Evolutionary conservation across 345 rosid genomes (phyloP).

Genomic region (Bretschneidera sinensis): DNA sequence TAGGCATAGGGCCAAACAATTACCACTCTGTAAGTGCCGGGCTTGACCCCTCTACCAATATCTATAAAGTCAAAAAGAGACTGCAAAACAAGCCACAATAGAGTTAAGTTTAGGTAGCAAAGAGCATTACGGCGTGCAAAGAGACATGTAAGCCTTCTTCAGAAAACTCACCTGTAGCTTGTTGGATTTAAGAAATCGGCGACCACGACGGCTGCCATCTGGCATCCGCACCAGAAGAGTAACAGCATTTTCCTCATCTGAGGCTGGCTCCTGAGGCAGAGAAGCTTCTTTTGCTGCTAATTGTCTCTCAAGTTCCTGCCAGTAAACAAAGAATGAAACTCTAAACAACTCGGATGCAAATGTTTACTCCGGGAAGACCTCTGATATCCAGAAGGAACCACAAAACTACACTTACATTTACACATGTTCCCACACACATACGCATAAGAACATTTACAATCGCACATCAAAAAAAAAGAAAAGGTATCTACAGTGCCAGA

Average conservation of each 20-base stretch:
- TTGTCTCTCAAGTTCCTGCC: conserved; percentile 83
- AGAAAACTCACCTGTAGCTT: conserved; percentile 57
- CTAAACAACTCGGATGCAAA: neutral
- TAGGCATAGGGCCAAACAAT: conserved; percentile 9
- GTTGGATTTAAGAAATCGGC: conserved; percentile 84
- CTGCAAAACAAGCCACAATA: conserved; percentile 40
- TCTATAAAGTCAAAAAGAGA: conserved; percentile 90
- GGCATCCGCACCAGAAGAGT: conserved; percentile 93
- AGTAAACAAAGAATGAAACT: conserved; percentile 10
- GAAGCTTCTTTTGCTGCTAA: conserved; percentile 89
- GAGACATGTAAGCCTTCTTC: neutral
- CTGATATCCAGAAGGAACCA: too few species aligned
- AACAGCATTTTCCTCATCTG: conserved; percentile 78
- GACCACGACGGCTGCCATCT: conserved; percentile 86
- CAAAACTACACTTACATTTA: too few species aligned
- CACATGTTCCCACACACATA: too few species aligned
- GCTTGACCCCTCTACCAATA: conserved; percentile 77
- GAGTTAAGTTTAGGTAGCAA: too few species aligned
- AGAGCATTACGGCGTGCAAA: neutral
- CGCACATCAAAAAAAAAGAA: too few species aligned
- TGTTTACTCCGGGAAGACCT: neutral
- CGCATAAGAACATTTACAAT: too few species aligned
- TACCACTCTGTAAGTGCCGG: conserved; percentile 93
- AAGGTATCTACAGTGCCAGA: too few species aligned
- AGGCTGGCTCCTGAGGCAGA: conserved; percentile 78